Percentiles rank a stretch among this genome's conserved stretches.
phyloP scores from a whole-genome alignment of 2,329 filamentous ascomycete species.

The Aspergillus sp. region DNA sequence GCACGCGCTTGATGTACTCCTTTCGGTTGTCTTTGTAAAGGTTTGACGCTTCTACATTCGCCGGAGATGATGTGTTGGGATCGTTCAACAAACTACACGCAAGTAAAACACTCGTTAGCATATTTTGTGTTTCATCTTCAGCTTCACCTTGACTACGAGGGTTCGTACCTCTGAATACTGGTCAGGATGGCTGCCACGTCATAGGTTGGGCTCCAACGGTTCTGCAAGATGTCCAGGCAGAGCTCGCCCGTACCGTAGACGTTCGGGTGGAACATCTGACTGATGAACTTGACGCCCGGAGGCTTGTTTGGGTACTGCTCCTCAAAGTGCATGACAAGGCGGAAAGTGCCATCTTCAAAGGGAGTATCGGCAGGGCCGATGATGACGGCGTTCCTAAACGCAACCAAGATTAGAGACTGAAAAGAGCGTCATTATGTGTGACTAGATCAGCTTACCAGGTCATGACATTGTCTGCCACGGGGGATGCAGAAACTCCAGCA shows the following conservation, averaged over 20 bases:
- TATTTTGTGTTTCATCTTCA: background rate
- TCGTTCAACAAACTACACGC: constrained; percentile 81
- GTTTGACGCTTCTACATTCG: constrained; percentile 97
- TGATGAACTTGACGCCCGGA: constrained; percentile 96
- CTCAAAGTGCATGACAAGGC: constrained; percentile 98
- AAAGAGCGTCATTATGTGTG: background rate
- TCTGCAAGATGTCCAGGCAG: constrained; percentile 95
- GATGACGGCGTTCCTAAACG: constrained; percentile 89
- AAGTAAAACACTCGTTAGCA: constrained; percentile 5
- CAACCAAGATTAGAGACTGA: background rate
- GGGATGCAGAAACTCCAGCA: constrained; percentile 92
- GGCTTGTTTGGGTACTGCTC: constrained; percentile 99
- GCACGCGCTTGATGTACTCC: constrained; percentile 92
- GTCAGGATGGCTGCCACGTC: constrained; percentile 96
- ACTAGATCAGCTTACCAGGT: constrained; percentile 33
- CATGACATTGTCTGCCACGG: constrained; percentile 65
- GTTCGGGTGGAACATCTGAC: constrained; percentile 98
- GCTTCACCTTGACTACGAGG: background rate
- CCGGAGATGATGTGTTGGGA: constrained; percentile 96
- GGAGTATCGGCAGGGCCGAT: constrained; percentile 96
- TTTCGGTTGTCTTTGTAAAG: constrained; percentile 97
- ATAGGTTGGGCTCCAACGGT: constrained; percentile 97
- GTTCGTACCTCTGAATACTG: constrained; percentile 85
- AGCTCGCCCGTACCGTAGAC: constrained; percentile 97
- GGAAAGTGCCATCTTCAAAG: constrained; percentile 97